Base-by-base conservation (phyloP, 2,329 filamentous ascomycete genomes). In the Apiospora saccharicola region DNA sequence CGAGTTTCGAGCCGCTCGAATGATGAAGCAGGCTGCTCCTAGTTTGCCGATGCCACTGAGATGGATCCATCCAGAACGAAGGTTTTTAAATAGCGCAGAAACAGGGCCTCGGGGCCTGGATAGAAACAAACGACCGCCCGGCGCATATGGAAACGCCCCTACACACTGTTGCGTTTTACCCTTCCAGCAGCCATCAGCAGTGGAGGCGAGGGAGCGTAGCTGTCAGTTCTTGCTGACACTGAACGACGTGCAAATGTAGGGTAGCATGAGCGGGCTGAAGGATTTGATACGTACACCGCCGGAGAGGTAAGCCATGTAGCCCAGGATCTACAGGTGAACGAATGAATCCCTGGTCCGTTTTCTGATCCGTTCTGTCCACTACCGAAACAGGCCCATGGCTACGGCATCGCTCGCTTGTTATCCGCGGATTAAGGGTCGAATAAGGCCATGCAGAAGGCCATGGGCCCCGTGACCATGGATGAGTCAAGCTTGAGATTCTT, bases 1-100 rank as follows among this genome's bases (percentile, higher is more conserved):
- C 57, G 57, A 64, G 57, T 64, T 64, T 64, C 57, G 57, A 64
- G 57, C 57, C 57, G 57, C 57, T 64, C 57, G 57, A 64, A 64
- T 64, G 57, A 64, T 64, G 57, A 64, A 64, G 57, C 34, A 64
- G 57, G 57, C 34, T n/a, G 34, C 22, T 64, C 16, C 57, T 64
- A 64, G 57, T 37, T 64, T 37, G 57, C n/a, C 57, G 57, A 64
- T 64, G 57, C 57, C 57, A 64, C 57, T 64, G 57, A 34, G 30
- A 64, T 64, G 57, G 57, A 41, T n/a, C 57, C 57, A 24, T 64
- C 30, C 16, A 64, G 57, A 3, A 41, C 57, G 34, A 64, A 41
- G 57, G 57, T 41, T 64, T 64, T 64, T 64, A 64, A 64, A 64
- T 64, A 64, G 57, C 57, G 57, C 57, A 64, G 57, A 64, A 37